A percentile compares a stretch with the other conserved stretches of the same genome.
phyloP scores from a whole-genome alignment of 805 yeast genomes.

The Blastobotrys parvus region DNA sequence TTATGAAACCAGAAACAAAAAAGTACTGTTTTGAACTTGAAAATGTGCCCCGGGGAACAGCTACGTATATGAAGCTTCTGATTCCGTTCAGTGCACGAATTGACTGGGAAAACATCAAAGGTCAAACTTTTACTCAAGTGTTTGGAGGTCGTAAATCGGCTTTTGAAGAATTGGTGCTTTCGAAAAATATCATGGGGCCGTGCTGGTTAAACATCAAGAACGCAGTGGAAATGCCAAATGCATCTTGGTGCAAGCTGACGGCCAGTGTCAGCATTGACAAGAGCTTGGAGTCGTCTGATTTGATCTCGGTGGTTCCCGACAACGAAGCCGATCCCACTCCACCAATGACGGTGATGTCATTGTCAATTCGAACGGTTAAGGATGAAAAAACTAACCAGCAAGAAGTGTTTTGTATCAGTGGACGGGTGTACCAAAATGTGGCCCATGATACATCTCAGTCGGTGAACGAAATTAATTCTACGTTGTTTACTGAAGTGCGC shows the following conservation, averaged over 20 bases:
- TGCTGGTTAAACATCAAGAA: constrained; percentile 80
- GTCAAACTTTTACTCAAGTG: constrained; percentile 67
- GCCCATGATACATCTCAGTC: constrained; percentile 71
- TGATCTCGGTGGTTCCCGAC: constrained; percentile 26
- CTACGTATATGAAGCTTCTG: constrained; percentile 71
- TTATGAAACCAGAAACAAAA: constrained; percentile 61
- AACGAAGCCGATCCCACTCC: constrained; percentile 41
- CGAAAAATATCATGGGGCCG: constrained; percentile 89
- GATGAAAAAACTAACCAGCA: constrained; percentile 68
- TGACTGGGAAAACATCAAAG: constrained; percentile 56
- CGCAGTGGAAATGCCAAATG: constrained; percentile 51
- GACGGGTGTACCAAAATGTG: constrained; percentile 60
- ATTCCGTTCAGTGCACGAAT: constrained; percentile 44
- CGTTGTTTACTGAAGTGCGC: constrained; percentile 63
- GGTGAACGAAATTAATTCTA: constrained; percentile 51
- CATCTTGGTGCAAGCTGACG: constrained; percentile 79
- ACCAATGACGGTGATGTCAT: constrained; percentile 60
- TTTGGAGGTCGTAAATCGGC: constrained; percentile 69
- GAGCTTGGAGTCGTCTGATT: constrained; percentile 2
- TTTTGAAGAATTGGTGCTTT: constrained; percentile 80
- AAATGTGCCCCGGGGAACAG: constrained; percentile 59
- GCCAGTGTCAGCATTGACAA: constrained; percentile 39
- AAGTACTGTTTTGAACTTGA: constrained; percentile 86
- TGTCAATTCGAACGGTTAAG: constrained; percentile 75
- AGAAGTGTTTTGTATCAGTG: constrained; percentile 77